Percentiles rank a stretch among this genome's conserved stretches.
These are phyloP conservation scores for Pseudozyma flocculosa DNA, from an alignment of 1,284 basidiomycete species.

Conservation along the genomic window DNA sequence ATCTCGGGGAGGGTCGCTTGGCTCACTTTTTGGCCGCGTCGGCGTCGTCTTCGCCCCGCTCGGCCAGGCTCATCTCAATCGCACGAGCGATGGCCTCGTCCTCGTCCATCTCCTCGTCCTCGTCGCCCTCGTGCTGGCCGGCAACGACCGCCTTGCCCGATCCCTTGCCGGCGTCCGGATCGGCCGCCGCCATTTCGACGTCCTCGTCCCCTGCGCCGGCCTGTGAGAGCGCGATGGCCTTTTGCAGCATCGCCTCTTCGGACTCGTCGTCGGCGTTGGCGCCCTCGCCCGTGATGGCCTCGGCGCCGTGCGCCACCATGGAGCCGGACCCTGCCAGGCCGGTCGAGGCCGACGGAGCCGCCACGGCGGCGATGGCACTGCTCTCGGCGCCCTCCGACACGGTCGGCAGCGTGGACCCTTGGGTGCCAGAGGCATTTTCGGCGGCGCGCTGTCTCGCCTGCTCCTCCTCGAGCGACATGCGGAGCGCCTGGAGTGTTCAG, in stretches of 20 bases:
- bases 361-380: conserved; percentile 7
- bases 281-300: conserved; percentile 46
- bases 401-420: conserved; percentile 30
- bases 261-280: conserved; percentile 37
- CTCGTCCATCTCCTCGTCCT: conserved; percentile 57
- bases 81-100: conserved; percentile 57
- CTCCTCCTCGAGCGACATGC: conserved; percentile 97
- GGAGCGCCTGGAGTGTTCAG: conserved; percentile 70
- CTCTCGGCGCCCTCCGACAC: conserved; percentile 31
- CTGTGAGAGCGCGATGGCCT: conserved; percentile 46
- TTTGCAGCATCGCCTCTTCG: conserved; percentile 51
- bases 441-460: conserved; percentile 70
- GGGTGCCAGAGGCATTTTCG: conserved; percentile 29
- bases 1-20: too few species aligned
- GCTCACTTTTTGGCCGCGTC: neutral
- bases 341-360: conserved; percentile 8
- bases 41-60: neutral
- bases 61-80: conserved; percentile 54
- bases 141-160: conserved; percentile 31
- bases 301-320: conserved; percentile 45
- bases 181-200: conserved; percentile 41
- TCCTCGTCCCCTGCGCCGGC: conserved; percentile 38
- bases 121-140: conserved; percentile 41
- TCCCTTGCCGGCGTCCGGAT: conserved; percentile 7
- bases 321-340: conserved; percentile 45